These are phyloP conservation scores for Puccinia coronata DNA, from an alignment of 1,284 basidiomycete genomes.

Conservation along the genomic window DNA sequence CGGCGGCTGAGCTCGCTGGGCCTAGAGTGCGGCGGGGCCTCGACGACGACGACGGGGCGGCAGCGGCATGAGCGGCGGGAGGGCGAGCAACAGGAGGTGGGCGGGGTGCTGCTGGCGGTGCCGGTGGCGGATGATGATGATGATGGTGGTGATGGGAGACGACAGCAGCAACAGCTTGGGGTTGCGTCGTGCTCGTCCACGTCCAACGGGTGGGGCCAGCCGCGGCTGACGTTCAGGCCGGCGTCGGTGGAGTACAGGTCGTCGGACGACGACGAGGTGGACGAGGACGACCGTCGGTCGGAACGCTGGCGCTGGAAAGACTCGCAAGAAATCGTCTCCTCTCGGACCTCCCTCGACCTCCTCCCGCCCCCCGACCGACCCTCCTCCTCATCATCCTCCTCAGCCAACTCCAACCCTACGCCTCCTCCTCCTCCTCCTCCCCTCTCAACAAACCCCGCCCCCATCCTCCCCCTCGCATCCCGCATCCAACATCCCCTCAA, in stretches of 20 bases:
- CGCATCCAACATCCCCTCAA: background rate
- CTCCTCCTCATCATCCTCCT: background rate
- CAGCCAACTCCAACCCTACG: background rate
- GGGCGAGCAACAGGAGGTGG: background rate
- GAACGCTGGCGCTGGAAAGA: background rate
- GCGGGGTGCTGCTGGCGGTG: background rate
- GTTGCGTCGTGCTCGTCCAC: background rate
- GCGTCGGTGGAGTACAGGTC: conserved; percentile 29
- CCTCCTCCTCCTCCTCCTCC: background rate
- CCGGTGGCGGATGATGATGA: background rate
- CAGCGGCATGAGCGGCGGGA: background rate
- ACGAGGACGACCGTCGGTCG: background rate
- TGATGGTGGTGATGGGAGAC: too few relatives aligned
- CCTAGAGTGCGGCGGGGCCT: background rate
- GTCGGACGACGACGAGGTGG: conserved; percentile 26
- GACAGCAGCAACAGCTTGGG: too few relatives aligned
- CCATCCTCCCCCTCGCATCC: background rate
- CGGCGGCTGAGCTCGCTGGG: background rate
- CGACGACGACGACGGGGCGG: too few relatives aligned
- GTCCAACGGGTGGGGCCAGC: conserved; percentile 7
- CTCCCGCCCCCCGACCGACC: background rate
- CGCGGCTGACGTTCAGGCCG: conserved; percentile 28
- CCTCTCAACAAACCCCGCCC: background rate
- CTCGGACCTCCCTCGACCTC: background rate
- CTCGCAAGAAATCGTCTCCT: background rate